A percentile compares a stretch with the other conserved stretches of the same genome.
These are phyloP conservation scores for Anthracocystis walkeri DNA, from an alignment of 1,284 basidiomycete genomes.

Conservation along the genomic window DNA sequence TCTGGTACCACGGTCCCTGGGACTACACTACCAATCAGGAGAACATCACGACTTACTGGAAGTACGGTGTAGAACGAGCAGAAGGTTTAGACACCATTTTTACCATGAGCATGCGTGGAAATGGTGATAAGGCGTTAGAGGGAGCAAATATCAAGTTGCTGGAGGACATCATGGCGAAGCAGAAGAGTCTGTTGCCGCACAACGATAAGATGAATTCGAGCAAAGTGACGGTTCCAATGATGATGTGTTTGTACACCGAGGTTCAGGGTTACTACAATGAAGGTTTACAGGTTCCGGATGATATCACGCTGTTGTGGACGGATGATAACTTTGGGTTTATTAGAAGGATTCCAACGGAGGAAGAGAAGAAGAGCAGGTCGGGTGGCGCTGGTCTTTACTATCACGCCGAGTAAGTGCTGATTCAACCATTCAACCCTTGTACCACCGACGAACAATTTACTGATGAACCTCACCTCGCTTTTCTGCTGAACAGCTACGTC, in stretches of 20 bases:
- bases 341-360: constrained; percentile 70
- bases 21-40: constrained; percentile 75
- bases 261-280: constrained; percentile 78
- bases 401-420: constrained; percentile 70
- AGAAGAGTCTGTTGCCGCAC: constrained; percentile 74
- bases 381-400: constrained; percentile 80
- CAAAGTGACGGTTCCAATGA: constrained; percentile 74
- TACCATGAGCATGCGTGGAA: constrained; percentile 78
- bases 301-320: constrained; percentile 71
- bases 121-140: constrained; percentile 71
- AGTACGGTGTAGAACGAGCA: constrained; percentile 75
- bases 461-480: too few relatives aligned
- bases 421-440: too few relatives aligned
- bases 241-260: constrained; percentile 77
- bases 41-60: constrained; percentile 76
- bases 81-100: constrained; percentile 75
- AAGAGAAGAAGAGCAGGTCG: constrained; percentile 73
- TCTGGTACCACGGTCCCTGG: constrained; percentile 75
- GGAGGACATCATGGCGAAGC: constrained; percentile 74
- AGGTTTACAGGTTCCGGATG: constrained; percentile 71
- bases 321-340: constrained; percentile 70
- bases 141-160: constrained; percentile 34
- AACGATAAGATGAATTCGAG: constrained; percentile 71
- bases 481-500: constrained; percentile 48
- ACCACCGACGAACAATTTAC: too few relatives aligned